Evolutionary conservation across 2,329 filamentous ascomycete species (phyloP), one percentile per base, ranked within the genome.

Genomic region (Sclerotinia minor): DNA sequence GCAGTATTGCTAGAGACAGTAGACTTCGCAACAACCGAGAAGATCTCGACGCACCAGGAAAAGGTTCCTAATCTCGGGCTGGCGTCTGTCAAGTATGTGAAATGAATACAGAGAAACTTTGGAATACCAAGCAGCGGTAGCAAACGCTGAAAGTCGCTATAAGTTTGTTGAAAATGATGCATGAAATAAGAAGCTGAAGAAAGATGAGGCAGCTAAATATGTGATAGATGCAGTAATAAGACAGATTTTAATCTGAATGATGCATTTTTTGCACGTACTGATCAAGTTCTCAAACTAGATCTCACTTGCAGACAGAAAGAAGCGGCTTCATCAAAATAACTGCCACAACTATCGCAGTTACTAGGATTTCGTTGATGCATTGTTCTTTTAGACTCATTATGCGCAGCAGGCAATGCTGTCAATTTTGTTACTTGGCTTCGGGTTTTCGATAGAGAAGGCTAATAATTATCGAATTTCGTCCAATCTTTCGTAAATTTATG

Each of bases 381-480:
- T 2, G 1, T 7, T 35, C 4, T 47, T 11, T 8, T 4, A 13
- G 6, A 47, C 7, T 50, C 4, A 4, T 19, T 24, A 17, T 13
- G 6, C 3, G 45, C 1, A 61, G 13, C n/a, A 8, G 21, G 21
- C 1, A 15, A 9, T 17, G 26, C 6, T 11, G 35, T 5, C 2
- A 2, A 3, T 19, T 38, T 11, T 19, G 2, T 2, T 13, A 24
- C 26, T 49, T 2, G 15, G 5, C 1, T 7, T 1, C 7, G 2
- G 2, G 1, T 2, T 11, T 19, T 38, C 21, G 0, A n/a, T 38
- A 15, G 2, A 4, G 5, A 24, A 35, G 13, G 1, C 1, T 0
- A 17, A 8, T 0, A 17, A 8, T 4, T n/a, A 9, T 11, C 35
- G 19, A 2, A 35, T 49, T 24, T 19, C 13, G 24, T 35, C 21